Evolutionary conservation across 441 rosid genomes (phyloP), one percentile per base, ranked within the genome.

Genomic region (Croton setiger): DNA sequence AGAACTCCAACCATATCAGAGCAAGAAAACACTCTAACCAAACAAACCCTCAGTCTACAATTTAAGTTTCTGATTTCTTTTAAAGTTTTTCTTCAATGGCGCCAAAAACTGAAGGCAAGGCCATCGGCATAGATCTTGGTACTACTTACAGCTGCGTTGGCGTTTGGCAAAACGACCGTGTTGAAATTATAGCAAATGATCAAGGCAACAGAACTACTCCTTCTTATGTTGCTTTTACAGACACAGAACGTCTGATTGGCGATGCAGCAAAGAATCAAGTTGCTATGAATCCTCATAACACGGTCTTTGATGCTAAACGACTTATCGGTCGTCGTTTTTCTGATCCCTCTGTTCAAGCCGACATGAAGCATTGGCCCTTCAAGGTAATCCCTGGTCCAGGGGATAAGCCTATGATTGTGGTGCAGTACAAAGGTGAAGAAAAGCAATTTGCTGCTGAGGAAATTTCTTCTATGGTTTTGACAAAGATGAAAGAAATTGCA

Each of bases 131-230:
- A 49, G 86, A 84, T 80, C 76, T 84, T 4, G 88, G 88, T 70
- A 85, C 88, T 8, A 85, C 86, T 23, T 82, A 85, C 79, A 85
- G 86, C 67, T 85, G 88, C 63, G 86, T 82, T 8, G 84, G 85
- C 3, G 85, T 79, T 3, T 85, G 86, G 86, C 77, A 56, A 70
- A 74, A 82, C 60, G 86, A 83, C 58, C 88, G 83, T 35, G 82
- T 85, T 0, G 88, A 85, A 77, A 85, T 85, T 80, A 74, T 84
- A 6, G 70, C 85, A 64, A 82, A 84, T 52, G 88, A 84, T 48
- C 86, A 80, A 66, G 88, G 86, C 69, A 84, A 84, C 78, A 75
- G 84, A 18, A 84, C 88, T 5, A 84, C 88, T 15, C 88, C 85
- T 3, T 84, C 88, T 54, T 85, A 85, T 60, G 86, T 80, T 3